Conservation (phyloP, 306 rosid species). For the Fragaria nilgerrensis region DNA sequence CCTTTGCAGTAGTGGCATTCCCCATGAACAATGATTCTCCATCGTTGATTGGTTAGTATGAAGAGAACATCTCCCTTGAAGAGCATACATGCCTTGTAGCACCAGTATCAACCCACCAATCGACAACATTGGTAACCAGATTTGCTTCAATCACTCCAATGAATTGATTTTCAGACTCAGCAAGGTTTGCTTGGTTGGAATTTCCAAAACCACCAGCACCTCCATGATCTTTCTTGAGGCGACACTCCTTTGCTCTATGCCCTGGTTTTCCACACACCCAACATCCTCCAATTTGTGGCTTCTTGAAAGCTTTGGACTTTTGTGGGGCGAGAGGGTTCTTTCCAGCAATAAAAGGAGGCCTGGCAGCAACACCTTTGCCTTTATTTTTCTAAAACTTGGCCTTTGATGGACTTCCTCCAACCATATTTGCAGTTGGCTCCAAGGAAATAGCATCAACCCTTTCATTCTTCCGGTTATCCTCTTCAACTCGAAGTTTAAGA, state of each 20-base stretch:
- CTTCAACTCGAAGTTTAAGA: too few relatives aligned
- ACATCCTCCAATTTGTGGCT: background rate
- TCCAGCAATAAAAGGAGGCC: background rate
- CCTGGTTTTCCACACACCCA: background rate
- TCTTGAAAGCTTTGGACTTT: background rate
- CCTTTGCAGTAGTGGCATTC: background rate
- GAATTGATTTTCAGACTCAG: background rate
- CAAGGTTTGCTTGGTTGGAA: background rate
- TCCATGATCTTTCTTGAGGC: background rate
- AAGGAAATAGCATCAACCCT: background rate
- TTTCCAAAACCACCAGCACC: background rate
- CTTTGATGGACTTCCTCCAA: background rate
- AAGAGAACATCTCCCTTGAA: background rate
- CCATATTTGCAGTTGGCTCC: background rate
- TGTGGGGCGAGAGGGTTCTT: background rate
- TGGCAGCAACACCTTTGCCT: background rate
- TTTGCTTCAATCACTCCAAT: background rate
- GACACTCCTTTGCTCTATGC: background rate
- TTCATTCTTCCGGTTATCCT: background rate
- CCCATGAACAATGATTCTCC: background rate
- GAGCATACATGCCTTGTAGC: background rate
- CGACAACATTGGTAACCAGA: background rate
- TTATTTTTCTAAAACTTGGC: background rate
- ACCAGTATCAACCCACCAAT: conserved; percentile 5
- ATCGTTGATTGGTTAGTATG: background rate